Percentiles rank a stretch among this genome's conserved stretches.
Evolutionary conservation across 164 flowering plant genomes (phyloP).

Genomic region (Cinnamomum micranthum): DNA sequence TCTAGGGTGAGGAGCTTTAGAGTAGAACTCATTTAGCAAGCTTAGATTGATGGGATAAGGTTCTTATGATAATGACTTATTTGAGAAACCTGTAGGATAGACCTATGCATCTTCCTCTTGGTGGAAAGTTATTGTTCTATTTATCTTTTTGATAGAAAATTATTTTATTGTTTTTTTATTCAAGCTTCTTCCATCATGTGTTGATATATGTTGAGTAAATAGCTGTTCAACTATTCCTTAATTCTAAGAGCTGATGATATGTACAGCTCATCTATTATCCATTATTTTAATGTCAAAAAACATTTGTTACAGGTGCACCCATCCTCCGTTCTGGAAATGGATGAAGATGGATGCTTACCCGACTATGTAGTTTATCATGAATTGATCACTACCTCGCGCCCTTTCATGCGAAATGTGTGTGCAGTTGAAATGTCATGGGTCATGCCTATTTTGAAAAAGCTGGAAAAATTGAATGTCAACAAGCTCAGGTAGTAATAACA

Average conservation of each 20-base stretch:
- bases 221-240: background rate
- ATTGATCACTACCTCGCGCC: constrained; percentile 58
- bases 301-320: constrained; percentile 77
- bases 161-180: background rate
- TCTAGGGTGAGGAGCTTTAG: background rate
- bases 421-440: constrained; percentile 76
- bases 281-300: too few species aligned
- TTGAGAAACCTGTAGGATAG: too few species aligned
- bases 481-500: constrained; percentile 48
- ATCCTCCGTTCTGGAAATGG: constrained; percentile 62
- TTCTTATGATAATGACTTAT: too few species aligned
- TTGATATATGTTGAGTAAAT: background rate
- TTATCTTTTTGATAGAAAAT: background rate
- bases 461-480: constrained; percentile 54
- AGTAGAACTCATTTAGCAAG: background rate
- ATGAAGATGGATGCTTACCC: constrained; percentile 77
- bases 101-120: too few species aligned
- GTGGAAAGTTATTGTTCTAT: too few species aligned
- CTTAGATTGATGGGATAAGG: too few species aligned
- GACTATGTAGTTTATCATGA: constrained; percentile 71
- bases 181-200: background rate
- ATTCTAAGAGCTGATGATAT: background rate
- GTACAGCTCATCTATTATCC: background rate
- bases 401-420: constrained; percentile 73
- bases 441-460: constrained; percentile 55